Conservation (phyloP, 2,329 filamentous ascomycete genomes). For the Sporothrix brasiliensis region DNA sequence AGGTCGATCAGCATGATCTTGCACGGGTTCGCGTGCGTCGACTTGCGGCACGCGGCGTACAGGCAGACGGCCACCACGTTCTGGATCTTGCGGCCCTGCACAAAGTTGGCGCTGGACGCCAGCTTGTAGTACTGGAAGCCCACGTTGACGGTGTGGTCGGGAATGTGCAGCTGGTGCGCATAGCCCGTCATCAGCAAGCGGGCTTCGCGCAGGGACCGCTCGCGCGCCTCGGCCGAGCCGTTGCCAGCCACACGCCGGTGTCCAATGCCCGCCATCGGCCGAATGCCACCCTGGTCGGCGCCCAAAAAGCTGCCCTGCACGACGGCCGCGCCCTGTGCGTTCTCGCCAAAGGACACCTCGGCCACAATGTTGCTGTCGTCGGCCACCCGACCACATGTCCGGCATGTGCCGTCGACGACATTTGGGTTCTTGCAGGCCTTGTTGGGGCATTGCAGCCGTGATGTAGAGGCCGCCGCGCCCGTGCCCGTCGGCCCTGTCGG, state of each 20-base stretch:
- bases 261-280: constrained; percentile 63
- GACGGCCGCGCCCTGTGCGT: constrained; percentile 78
- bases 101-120: constrained; percentile 73
- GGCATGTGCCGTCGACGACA: constrained; percentile 70
- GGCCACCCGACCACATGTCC: constrained; percentile 80
- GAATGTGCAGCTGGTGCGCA: constrained; percentile 61
- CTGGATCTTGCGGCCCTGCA: constrained; percentile 81
- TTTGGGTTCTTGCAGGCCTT: constrained; percentile 63
- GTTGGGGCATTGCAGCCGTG: constrained; percentile 57
- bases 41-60: constrained; percentile 82
- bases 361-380: constrained; percentile 87
- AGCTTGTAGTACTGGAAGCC: constrained; percentile 76
- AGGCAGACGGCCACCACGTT: constrained; percentile 89
- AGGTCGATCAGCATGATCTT: constrained; percentile 94
- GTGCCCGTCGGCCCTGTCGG: constrained; percentile 10
- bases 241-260: constrained; percentile 59
- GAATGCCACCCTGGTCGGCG: constrained; percentile 80
- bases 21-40: constrained; percentile 63
- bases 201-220: constrained; percentile 62
- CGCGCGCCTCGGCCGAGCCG: constrained; percentile 60
- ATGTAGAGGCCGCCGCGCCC: constrained; percentile 38
- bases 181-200: constrained; percentile 64
- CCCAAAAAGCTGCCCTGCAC: constrained; percentile 89
- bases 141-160: constrained; percentile 64
- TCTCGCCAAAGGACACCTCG: constrained; percentile 90